Evolutionary conservation across 2,329 filamentous ascomycete species (phyloP), one percentile per base, ranked within the genome.

Genomic region (Talaromyces albobiverticillius): DNA sequence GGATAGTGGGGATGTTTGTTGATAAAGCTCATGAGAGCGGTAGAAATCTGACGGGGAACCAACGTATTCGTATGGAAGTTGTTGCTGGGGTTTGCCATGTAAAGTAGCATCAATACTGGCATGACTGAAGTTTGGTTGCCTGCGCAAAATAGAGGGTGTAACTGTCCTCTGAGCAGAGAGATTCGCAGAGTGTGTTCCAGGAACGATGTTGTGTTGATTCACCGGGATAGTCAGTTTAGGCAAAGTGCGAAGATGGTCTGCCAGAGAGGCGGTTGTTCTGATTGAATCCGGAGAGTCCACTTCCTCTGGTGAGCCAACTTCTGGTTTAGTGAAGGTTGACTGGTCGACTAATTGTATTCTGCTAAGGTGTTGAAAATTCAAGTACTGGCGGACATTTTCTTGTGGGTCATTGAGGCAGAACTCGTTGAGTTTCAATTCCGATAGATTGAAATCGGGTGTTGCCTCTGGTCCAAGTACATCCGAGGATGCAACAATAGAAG

Each of bases 331-430:
- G 14, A 85, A 85, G 10, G 82, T 81, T 9, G 84, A 83, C 18
- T 87, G 80, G 56, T 85, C 82, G 57, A 59, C 55, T 22, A 61
- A 59, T 65, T 63, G 61, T 13, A 66, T 51, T 22, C 48, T 57
- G 46, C 59, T 66, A 1, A 74, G 48, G 69, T 88, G 86, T 69
- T 97, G 93, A 68, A 96, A 92, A 66, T 83, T 83, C 51, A 97
- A 81, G 72, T 96, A 97, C 61, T 95, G 90, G 65, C 89, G 86
- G 32, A 97, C 90, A 62, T 93, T 95, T 73, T 96, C 92, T 70
- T 95, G 92, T 5, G 92, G 89, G 66, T 96, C 91, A 51, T 88
- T 82, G 16, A 79, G 77, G 65, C 88, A 81, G 29, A 96, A 68
- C 58, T 80, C 84, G 55, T 85, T 83, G 14, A 96, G 84, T 40